These are phyloP conservation scores for Alternaria brassicae DNA, from an alignment of 2,329 filamentous ascomycete species.

Conservation along the genomic window DNA sequence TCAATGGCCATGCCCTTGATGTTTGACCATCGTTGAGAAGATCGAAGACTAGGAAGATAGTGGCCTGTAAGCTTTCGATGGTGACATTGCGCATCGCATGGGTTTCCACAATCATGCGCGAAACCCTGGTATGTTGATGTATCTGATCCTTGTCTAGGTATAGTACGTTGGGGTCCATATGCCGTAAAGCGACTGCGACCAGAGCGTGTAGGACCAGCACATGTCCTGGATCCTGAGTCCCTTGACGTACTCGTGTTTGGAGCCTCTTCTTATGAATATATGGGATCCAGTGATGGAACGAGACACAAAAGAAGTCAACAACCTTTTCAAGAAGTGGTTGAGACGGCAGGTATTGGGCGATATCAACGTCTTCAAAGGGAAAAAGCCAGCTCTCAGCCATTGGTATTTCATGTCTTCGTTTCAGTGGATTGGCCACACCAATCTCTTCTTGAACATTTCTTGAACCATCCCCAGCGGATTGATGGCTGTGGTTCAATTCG, in stretches of 20 bases:
- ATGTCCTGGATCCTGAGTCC: constrained; percentile 20
- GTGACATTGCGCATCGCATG: constrained; percentile 36
- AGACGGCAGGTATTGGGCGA: constrained; percentile 36
- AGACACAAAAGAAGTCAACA: constrained; percentile 41
- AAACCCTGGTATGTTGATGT: constrained; percentile 32
- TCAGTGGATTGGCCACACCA: constrained; percentile 23
- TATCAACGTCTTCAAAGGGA: constrained; percentile 30
- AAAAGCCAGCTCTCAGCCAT: constrained; percentile 24
- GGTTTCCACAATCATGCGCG: constrained; percentile 42
- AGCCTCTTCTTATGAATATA: constrained; percentile 44
- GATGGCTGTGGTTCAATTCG: not conserved
- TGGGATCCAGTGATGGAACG: constrained; percentile 48
- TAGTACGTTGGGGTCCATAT: constrained; percentile 31
- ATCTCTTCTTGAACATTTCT: not conserved
- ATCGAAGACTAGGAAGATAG: constrained; percentile 45
- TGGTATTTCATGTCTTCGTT: constrained; percentile 34
- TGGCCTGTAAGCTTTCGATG: constrained; percentile 39
- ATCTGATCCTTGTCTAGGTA: constrained; percentile 41
- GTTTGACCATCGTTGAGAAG: constrained; percentile 42
- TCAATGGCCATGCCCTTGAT: constrained; percentile 42
- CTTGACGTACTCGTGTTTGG: constrained; percentile 30
- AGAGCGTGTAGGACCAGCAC: constrained; percentile 41
- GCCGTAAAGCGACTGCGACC: constrained; percentile 38
- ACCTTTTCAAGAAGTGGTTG: constrained; percentile 37
- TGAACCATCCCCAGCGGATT: not conserved